Base-by-base conservation (phyloP, 2,329 filamentous ascomycete species). In the Trichoderma breve region DNA sequence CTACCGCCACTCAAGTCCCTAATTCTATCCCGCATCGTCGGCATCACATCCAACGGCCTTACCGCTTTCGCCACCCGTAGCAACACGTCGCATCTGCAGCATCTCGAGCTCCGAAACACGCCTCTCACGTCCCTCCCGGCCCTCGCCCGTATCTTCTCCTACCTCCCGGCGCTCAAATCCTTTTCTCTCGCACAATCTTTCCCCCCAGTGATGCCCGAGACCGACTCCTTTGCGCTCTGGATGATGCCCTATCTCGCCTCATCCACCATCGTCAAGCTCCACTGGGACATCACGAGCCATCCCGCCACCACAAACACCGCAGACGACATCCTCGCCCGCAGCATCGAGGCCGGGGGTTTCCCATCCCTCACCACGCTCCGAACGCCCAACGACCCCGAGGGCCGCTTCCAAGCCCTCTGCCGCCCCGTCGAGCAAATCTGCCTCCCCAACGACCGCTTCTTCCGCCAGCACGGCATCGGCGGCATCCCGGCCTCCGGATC, bases 351-450 rank as follows among this genome's bases (percentile, higher is more conserved):
- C 1, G 82, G 83, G 5, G 89, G 89, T 0, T 93, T 95, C 76
- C 92, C 92, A 0, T 79, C 82, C 0, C 84, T 95, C 11, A 83
- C 82, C 11, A 82, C 78, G 1, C 81, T 94, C 21, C 88, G 92
- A 69, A 84, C 89, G 0, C 92, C 91, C 1, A 89, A 89, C 71
- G 92, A 95, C 74, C 87, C 91, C 1, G 87, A 92, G 6, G 92
- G 92, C 30, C 75, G 88, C 8, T 89, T 94, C 73, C 92, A 95
- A 80, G 81, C 84, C 1, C 84, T 94, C 1, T 95, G 92, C 79
- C 86, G 86, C 57, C 92, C 92, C 0, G 82, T 86, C 4, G 86
- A 87, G 34, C 84, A 84, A 34, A 83, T 88, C 24, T 85, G 89
- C 53, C 81, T 87, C 26, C 83, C 86, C 1, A 81, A 80, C 11